Conservation (phyloP, 129 eudicot genomes). For the Heracleum sosnowskyi region DNA sequence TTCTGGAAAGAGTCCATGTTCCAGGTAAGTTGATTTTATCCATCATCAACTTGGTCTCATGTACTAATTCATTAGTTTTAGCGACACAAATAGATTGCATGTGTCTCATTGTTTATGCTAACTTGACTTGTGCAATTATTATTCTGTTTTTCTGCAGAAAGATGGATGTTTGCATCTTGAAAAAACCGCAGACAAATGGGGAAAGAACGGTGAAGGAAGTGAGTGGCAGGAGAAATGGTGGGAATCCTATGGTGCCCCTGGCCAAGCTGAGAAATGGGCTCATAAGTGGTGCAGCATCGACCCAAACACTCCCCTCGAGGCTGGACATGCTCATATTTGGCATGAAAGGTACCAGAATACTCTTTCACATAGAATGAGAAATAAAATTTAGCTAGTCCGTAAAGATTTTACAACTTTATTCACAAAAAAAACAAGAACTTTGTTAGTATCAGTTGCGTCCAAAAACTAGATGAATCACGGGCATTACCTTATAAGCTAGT, state of each 20-base stretch:
- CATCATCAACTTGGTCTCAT: background rate
- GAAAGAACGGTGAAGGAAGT: constrained; percentile 66
- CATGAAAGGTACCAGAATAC: constrained; percentile 67
- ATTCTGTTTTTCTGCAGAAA: constrained; percentile 44
- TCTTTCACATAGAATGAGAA: background rate
- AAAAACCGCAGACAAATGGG: constrained; percentile 95
- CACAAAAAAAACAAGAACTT: background rate
- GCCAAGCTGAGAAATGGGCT: constrained; percentile 90
- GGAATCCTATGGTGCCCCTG: constrained; percentile 74
- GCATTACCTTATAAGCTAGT: background rate
- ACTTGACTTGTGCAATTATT: background rate
- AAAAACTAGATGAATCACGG: background rate
- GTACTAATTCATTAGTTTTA: background rate
- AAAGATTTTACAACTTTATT: background rate
- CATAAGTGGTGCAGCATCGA: constrained; percentile 97
- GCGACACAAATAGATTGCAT: background rate
- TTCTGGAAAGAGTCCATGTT: constrained; percentile 86
- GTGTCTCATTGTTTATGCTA: constrained; percentile 6
- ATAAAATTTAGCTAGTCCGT: background rate
- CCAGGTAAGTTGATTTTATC: constrained; percentile 43
- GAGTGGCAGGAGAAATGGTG: constrained; percentile 98
- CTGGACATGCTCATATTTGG: constrained; percentile 97
- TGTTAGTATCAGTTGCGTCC: background rate
- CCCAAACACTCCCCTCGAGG: constrained; percentile 67
- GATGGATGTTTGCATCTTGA: constrained; percentile 66